These are phyloP conservation scores for Pholiota adiposa DNA, from an alignment of 1,284 basidiomycete genomes.

Conservation along the genomic window DNA sequence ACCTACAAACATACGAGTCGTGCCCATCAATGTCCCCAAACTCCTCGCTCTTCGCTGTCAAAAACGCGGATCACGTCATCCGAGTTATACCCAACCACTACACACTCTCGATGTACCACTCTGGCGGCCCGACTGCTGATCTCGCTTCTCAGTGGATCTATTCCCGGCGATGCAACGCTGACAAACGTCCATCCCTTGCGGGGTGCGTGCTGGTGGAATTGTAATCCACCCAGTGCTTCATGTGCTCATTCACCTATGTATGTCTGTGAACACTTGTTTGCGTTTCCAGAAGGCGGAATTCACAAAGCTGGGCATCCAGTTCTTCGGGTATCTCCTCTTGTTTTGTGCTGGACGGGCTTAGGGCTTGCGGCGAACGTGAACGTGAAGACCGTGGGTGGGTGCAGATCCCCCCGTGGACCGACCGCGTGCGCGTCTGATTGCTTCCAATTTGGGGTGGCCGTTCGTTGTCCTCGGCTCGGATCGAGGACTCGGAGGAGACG, in stretches of 20 bases:
- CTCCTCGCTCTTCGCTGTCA: too few species aligned
- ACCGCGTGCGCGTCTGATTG: slow-evolving; percentile 45
- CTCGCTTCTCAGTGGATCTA: background rate
- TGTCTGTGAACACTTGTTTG: too few species aligned
- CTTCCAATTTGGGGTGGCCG: slow-evolving; percentile 41
- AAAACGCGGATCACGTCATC: too few species aligned
- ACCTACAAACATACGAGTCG: too few species aligned
- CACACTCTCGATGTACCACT: too few species aligned
- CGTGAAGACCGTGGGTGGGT: slow-evolving; percentile 39
- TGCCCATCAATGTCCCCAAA: too few species aligned
- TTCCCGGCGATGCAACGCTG: slow-evolving; percentile 1
- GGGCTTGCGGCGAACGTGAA: slow-evolving; percentile 33
- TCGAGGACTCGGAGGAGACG: background rate
- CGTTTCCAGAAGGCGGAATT: too few species aligned
- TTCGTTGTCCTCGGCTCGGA: slow-evolving; percentile 2
- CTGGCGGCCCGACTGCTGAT: background rate
- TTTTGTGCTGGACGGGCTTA: slow-evolving; percentile 41
- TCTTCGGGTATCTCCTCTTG: slow-evolving; percentile 42
- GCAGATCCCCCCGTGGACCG: slow-evolving; percentile 41
- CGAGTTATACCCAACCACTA: too few species aligned
- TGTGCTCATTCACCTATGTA: background rate
- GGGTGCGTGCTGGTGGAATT: background rate
- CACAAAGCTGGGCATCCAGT: slow-evolving; percentile 48
- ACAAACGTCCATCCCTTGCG: slow-evolving; percentile 10
- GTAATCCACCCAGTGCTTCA: background rate